Evolutionary conservation across 2,329 filamentous ascomycete species (phyloP).

Genomic region (Fusarium sp.): DNA sequence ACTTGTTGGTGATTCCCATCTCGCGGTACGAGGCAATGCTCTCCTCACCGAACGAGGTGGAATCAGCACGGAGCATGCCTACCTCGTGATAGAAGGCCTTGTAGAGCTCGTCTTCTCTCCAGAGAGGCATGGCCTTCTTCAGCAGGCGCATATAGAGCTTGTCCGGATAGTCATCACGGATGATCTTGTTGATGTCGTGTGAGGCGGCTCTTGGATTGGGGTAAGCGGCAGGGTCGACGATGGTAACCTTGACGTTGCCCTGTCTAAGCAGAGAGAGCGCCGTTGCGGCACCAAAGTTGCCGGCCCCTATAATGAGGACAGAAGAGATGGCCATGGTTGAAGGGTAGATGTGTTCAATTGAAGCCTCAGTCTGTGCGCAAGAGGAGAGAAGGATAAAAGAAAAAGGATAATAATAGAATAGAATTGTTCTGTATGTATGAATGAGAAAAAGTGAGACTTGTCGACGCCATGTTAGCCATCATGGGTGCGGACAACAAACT

Average conservation of each 20-base stretch:
- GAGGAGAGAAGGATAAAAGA: not conserved
- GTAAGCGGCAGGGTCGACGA: constrained; percentile 52
- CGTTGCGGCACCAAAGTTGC: constrained; percentile 59
- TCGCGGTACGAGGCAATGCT: constrained; percentile 55
- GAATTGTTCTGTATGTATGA: constrained; percentile 14
- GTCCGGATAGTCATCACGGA: constrained; percentile 57
- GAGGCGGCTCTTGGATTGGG: constrained; percentile 57
- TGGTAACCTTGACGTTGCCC: constrained; percentile 47
- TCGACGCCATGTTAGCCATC: constrained; percentile 15
- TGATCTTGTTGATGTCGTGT: constrained; percentile 61
- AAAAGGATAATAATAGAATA: not conserved
- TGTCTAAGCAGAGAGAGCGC: constrained; percentile 52
- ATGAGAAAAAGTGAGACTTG: constrained; percentile 35
- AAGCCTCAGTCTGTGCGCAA: constrained; percentile 23
- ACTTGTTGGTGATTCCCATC: constrained; percentile 55
- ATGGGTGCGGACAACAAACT: constrained; percentile 32
- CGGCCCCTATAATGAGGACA: constrained; percentile 56
- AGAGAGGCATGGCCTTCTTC: constrained; percentile 55
- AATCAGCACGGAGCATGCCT: constrained; percentile 62
- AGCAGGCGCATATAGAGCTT: constrained; percentile 56
- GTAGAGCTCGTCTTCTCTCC: constrained; percentile 62
- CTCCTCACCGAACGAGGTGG: constrained; percentile 57
- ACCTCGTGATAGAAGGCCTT: constrained; percentile 66
- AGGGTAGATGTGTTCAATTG: constrained; percentile 8
- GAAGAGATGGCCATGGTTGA: constrained; percentile 35